Conservation (phyloP, 2,329 filamentous ascomycete genomes). For the Cladosporium sp. region DNA sequence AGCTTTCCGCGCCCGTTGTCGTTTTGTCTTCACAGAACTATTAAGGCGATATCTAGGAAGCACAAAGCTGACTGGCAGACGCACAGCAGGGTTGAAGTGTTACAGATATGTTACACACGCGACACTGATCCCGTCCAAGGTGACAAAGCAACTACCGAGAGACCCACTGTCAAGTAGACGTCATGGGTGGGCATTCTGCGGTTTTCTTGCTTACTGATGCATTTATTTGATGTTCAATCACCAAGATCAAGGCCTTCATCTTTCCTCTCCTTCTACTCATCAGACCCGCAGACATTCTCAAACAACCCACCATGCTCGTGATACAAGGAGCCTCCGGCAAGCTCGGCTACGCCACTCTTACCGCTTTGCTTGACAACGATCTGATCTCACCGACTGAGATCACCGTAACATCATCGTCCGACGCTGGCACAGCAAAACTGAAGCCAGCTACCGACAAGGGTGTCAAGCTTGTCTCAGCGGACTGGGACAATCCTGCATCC, state of each 20-base stretch:
- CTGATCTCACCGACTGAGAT: constrained; percentile 41
- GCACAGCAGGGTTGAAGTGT: background rate
- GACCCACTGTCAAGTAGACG: background rate
- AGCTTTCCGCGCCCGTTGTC: background rate
- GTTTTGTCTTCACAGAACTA: background rate
- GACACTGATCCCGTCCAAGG: background rate
- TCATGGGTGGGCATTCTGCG: background rate
- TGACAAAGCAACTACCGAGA: background rate
- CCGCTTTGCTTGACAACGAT: constrained; percentile 43
- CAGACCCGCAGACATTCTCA: background rate
- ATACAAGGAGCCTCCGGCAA: constrained; percentile 50
- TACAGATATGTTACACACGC: background rate
- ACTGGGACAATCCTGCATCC: constrained; percentile 41
- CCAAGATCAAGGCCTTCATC: background rate
- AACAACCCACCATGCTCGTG: constrained; percentile 32
- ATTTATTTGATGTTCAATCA: background rate
- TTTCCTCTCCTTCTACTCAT: background rate
- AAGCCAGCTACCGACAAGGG: constrained; percentile 23
- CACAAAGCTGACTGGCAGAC: background rate
- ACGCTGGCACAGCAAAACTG: constrained; percentile 33
- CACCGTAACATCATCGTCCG: constrained; percentile 39
- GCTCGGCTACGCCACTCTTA: constrained; percentile 46
- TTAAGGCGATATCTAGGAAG: background rate
- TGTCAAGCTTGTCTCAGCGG: constrained; percentile 40
- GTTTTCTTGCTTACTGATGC: background rate